Conservation (phyloP, 805 yeast genomes). For the Metschnikowia cerradonensis region DNA sequence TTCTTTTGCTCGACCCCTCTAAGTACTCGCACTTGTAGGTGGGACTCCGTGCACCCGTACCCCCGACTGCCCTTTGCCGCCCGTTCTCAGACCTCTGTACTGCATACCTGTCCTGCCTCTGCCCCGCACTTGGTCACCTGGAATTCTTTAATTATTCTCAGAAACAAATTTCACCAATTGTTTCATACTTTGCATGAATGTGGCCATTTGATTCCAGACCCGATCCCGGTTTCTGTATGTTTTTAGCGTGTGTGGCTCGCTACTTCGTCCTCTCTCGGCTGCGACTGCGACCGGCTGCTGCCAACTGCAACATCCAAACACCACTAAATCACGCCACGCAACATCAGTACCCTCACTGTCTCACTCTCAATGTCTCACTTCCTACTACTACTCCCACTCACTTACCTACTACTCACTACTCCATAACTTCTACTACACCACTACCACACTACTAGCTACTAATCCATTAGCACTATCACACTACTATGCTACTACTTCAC, state of each 20-base stretch:
- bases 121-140: not conserved
- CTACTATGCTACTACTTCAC: no score
- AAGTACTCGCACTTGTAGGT: not conserved
- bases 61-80: not conserved
- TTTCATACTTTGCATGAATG: not conserved
- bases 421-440: no score
- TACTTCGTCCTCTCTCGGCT: not conserved
- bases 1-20: not conserved
- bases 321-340: no score
- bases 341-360: no score
- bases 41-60: constrained; percentile 5
- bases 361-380: no score
- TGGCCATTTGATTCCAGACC: not conserved
- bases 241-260: not conserved
- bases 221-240: not conserved
- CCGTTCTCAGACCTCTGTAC: not conserved
- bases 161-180: not conserved
- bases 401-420: no score
- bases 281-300: not conserved
- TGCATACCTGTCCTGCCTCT: not conserved
- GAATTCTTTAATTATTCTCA: not conserved
- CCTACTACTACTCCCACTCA: no score
- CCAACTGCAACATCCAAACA: no score
- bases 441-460: no score
- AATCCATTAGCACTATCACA: no score